Evolutionary conservation across 768 basidiomycete species (phyloP).

Genomic region (Leccinellum luteum): DNA sequence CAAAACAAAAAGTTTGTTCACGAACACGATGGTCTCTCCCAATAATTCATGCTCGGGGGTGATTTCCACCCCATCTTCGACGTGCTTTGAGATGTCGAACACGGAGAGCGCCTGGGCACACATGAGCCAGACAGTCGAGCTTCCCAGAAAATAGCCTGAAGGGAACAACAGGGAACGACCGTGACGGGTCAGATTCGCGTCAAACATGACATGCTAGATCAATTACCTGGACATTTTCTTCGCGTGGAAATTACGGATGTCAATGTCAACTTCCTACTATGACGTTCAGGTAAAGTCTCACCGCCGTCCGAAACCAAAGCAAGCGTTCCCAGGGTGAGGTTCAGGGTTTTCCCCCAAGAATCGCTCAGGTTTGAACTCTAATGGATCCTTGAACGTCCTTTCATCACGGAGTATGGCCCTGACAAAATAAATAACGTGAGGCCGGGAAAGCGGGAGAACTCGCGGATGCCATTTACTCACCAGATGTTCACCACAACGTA

Average conservation of each 20-base stretch:
- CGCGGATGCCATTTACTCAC: neutral
- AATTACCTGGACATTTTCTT: neutral
- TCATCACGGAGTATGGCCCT: conserved; percentile 23
- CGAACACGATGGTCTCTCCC: conserved; percentile 11
- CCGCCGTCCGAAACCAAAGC: conserved; percentile 24
- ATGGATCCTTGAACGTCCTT: conserved; percentile 12
- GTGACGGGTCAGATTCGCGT: neutral
- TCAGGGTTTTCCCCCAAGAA: conserved; percentile 20
- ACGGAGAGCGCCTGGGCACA: conserved; percentile 38
- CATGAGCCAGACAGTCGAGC: conserved; percentile 25
- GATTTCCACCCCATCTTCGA: conserved; percentile 41
- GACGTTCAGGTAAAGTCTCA: neutral
- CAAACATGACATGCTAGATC: neutral
- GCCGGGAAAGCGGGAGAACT: neutral
- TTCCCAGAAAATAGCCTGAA: conserved; percentile 18
- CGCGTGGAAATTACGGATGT: neutral
- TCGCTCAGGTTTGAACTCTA: conserved; percentile 24
- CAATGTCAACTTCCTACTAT: neutral
- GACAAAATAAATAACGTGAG: neutral
- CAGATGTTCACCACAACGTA: conserved; percentile 20
- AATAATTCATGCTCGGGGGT: conserved; percentile 41
- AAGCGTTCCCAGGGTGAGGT: conserved; percentile 10
- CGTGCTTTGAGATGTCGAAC: conserved; percentile 41
- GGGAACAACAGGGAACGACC: too few relatives aligned
- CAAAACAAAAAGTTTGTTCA: neutral